Evolutionary conservation across 768 basidiomycete species (phyloP).

Genomic region (Kondoa malvinella): DNA sequence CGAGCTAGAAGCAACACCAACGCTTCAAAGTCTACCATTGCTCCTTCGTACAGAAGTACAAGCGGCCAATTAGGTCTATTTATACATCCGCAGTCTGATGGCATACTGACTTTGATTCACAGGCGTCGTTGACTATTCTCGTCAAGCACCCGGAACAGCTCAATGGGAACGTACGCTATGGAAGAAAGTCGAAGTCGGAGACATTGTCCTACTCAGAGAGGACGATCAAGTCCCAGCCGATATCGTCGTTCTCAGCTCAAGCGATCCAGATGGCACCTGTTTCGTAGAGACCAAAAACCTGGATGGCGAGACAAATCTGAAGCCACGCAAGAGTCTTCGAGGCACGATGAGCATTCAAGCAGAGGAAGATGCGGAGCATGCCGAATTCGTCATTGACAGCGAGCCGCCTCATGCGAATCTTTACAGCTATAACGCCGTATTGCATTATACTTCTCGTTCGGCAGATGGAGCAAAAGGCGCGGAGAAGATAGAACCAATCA

Average conservation of each 20-base stretch:
- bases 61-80: not conserved
- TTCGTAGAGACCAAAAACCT: conserved; percentile 97
- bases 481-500: conserved; percentile 37
- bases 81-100: not conserved
- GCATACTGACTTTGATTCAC: conserved; percentile 22
- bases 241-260: conserved; percentile 77
- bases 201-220: conserved; percentile 71
- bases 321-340: conserved; percentile 57
- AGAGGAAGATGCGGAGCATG: conserved; percentile 79
- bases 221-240: conserved; percentile 96
- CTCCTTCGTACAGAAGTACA: not conserved
- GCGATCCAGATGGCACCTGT: conserved; percentile 76
- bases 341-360: conserved; percentile 58
- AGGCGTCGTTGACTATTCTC: conserved; percentile 69
- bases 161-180: conserved; percentile 89
- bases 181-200: conserved; percentile 99
- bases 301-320: conserved; percentile 94
- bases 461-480: conserved; percentile 43
- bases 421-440: conserved; percentile 71
- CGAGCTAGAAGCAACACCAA: not conserved
- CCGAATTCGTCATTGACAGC: conserved; percentile 72
- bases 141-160: conserved; percentile 50
- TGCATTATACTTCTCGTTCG: conserved; percentile 42
- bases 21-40: not conserved
- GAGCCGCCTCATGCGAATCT: conserved; percentile 88